A percentile compares a stretch with the other conserved stretches of the same genome.
Evolutionary conservation across 495 filamentous ascomycete genomes (phyloP).

Genomic region (Massariosphaeria phaeospora): DNA sequence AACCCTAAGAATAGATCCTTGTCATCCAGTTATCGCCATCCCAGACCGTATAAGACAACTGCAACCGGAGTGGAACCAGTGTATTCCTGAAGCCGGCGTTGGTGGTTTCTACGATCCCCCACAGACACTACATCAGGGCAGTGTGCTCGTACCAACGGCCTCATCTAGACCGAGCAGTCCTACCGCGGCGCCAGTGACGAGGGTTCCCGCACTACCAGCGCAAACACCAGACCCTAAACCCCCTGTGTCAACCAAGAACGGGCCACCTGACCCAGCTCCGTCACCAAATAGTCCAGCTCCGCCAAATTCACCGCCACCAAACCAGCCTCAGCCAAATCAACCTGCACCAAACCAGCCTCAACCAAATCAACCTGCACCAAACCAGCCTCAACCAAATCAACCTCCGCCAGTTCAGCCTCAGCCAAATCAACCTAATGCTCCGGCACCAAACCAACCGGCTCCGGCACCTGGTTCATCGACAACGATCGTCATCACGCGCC

Average conservation of each 20-base stretch:
- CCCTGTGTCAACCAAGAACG: neutral
- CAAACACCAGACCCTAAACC: neutral
- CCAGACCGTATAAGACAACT: slow-evolving; percentile 5
- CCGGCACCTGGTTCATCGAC: slow-evolving; percentile 7
- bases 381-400: neutral
- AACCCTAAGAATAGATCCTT: slow-evolving; percentile 15
- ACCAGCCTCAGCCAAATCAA: neutral
- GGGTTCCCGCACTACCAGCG: neutral
- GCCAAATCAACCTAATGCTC: too few relatives aligned
- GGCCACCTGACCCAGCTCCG: neutral
- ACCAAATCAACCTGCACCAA: neutral
- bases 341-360: neutral
- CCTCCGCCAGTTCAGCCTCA: neutral
- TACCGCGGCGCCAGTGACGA: neutral
- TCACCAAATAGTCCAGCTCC: neutral
- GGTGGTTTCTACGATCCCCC: slow-evolving; percentile 30
- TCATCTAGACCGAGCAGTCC: neutral
- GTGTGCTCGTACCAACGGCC: slow-evolving; percentile 15
- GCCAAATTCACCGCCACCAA: neutral
- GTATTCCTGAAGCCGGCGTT: neutral
- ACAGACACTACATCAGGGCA: slow-evolving; percentile 15
- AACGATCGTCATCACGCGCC: neutral
- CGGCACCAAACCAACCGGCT: too few relatives aligned
- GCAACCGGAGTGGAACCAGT: slow-evolving; percentile 10
- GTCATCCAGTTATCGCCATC: slow-evolving; percentile 21